These are phyloP conservation scores for Hypsizygus marmoreus DNA, from an alignment of 768 basidiomycete genomes.

Conservation along the genomic window DNA sequence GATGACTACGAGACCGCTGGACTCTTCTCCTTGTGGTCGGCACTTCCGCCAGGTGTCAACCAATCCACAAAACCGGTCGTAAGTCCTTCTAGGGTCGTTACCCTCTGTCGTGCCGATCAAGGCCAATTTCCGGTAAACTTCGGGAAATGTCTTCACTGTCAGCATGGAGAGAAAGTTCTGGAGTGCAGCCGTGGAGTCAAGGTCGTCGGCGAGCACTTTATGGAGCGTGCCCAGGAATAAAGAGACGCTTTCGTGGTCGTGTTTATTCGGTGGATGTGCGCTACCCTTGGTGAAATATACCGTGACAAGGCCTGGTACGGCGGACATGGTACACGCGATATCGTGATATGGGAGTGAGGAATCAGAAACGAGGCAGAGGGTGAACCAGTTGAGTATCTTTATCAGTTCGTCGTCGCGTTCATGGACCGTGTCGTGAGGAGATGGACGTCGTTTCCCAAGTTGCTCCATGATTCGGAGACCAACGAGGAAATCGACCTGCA, in stretches of 20 bases:
- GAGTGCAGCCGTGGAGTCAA: neutral
- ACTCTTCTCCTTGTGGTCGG: constrained; percentile 4
- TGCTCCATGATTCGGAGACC: constrained; percentile 16
- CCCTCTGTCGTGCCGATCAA: constrained; percentile 2
- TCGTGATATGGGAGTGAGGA: constrained; percentile 5
- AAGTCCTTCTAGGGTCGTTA: constrained; percentile 1
- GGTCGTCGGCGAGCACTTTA: constrained; percentile 4
- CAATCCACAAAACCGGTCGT: constrained; percentile 4
- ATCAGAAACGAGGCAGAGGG: constrained; percentile 11
- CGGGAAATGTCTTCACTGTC: constrained; percentile 8
- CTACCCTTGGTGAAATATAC: constrained; percentile 12
- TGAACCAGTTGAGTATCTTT: constrained; percentile 15
- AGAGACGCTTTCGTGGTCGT: constrained; percentile 9
- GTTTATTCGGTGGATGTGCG: constrained; percentile 8
- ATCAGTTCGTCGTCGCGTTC: constrained; percentile 7
- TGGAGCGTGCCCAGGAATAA: constrained; percentile 11
- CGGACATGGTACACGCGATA: constrained; percentile 15
- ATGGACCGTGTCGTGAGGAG: constrained; percentile 3
- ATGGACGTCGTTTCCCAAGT: constrained; percentile 11
- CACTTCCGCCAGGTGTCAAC: neutral
- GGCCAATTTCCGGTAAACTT: constrained; percentile 12
- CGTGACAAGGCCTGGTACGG: constrained; percentile 6
- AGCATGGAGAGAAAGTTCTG: constrained; percentile 10
- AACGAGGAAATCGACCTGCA: constrained; percentile 16
- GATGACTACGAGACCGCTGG: constrained; percentile 2